These are phyloP conservation scores for Trichoderma sp. DNA, from an alignment of 2,329 filamentous ascomycete species.

Conservation along the genomic window DNA sequence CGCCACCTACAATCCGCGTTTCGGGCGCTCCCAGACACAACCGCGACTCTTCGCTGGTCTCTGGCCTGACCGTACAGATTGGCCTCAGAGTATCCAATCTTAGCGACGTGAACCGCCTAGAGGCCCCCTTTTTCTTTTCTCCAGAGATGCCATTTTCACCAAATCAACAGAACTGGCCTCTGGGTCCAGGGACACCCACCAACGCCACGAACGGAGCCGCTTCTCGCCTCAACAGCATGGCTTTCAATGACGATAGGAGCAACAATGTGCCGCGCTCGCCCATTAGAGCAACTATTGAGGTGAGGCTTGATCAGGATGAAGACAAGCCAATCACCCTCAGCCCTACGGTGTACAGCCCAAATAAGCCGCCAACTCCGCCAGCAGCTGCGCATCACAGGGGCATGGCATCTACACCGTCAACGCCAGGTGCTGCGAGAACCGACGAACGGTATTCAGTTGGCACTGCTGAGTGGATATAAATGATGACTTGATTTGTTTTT, in stretches of 20 bases:
- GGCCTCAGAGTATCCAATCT: slow-evolving; percentile 68
- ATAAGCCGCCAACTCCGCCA: neutral
- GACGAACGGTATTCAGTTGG: slow-evolving; percentile 19
- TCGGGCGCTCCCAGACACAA: slow-evolving; percentile 46
- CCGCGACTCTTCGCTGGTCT: slow-evolving; percentile 65
- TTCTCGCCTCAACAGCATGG: slow-evolving; percentile 1
- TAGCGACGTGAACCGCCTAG: slow-evolving; percentile 50
- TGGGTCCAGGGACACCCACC: neutral
- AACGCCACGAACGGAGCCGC: slow-evolving; percentile 5
- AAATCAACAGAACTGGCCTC: slow-evolving; percentile 16
- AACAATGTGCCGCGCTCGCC: slow-evolving; percentile 40
- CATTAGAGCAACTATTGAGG: slow-evolving; percentile 36
- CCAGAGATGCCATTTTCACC: neutral
- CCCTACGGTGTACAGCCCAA: slow-evolving; percentile 57
- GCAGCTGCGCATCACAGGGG: neutral
- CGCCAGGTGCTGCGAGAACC: neutral
- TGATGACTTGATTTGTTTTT: neutral
- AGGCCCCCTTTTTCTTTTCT: slow-evolving; percentile 30
- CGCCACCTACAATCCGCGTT: slow-evolving; percentile 51
- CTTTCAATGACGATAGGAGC: neutral
- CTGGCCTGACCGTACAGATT: slow-evolving; percentile 72
- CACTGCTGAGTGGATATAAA: slow-evolving; percentile 32
- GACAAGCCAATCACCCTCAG: slow-evolving; percentile 48
- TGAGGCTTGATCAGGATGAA: slow-evolving; percentile 32
- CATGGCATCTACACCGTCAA: neutral